Evolutionary conservation across 345 rosid genomes (phyloP).

Genomic region (Eucalyptus regnans): DNA sequence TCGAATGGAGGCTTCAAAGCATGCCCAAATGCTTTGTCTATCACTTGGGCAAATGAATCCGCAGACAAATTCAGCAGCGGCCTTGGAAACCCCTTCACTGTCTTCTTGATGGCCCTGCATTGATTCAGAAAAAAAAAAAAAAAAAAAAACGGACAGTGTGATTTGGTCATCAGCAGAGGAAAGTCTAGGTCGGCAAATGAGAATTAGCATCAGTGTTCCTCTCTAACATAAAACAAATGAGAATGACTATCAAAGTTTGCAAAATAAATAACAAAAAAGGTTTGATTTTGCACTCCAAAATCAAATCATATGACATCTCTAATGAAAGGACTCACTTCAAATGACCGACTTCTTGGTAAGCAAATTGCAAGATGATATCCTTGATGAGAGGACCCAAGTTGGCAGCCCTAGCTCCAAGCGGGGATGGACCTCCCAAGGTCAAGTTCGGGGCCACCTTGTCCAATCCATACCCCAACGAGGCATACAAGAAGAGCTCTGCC

Average conservation of each 20-base stretch:
- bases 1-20: conserved; percentile 52
- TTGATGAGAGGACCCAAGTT: conserved; percentile 36
- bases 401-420: conserved; percentile 55
- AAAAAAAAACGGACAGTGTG: not conserved
- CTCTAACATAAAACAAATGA: not conserved
- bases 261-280: not conserved
- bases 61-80: conserved; percentile 62
- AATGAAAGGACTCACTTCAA: conserved; percentile 24
- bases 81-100: conserved; percentile 70
- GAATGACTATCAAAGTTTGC: not conserved
- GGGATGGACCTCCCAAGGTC: conserved; percentile 65
- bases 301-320: not conserved
- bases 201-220: not conserved
- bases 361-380: conserved; percentile 64
- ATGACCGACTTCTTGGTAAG: conserved; percentile 88
- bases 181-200: not conserved
- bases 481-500: conserved; percentile 81
- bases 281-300: too few relatives aligned
- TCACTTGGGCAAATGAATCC: conserved; percentile 33
- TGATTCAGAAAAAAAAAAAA: not conserved
- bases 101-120: conserved; percentile 51
- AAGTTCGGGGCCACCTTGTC: conserved; percentile 51
- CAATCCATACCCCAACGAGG: conserved; percentile 62
- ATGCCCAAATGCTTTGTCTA: conserved; percentile 44
- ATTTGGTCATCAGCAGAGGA: not conserved